Percentiles rank a stretch among this genome's conserved stretches.
Evolutionary conservation across 129 eudicot species (phyloP).

Genomic region (carrot (Daucus carota)): DH1_v3.0 NC_030385.2:32032001-32032500

Average conservation of each 20-base stretch:
- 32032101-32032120: constrained; percentile 93
- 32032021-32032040: constrained; percentile 12
- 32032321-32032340: constrained; percentile 91
- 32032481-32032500: not conserved
- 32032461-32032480: constrained; percentile 5
- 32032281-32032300: constrained; percentile 55
- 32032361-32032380: constrained; percentile 93
- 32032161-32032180: constrained; percentile 77
- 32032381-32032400: constrained; percentile 81
- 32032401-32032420: constrained; percentile 77
- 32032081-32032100: constrained; percentile 90
- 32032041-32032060: constrained; percentile 98
- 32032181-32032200: constrained; percentile 26
- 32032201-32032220: not conserved
- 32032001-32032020: not conserved
- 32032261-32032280: not conserved
- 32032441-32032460: constrained; percentile 72
- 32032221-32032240: not conserved
- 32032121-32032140: constrained; percentile 68
- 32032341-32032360: constrained; percentile 98
- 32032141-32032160: constrained; percentile 68
- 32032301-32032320: constrained; percentile 80
- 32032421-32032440: constrained; percentile 75
- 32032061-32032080: constrained; percentile 83
- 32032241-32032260: not conserved